Base-by-base conservation (phyloP, 2,329 filamentous ascomycete genomes). In the Cladosporium halotolerans region DNA sequence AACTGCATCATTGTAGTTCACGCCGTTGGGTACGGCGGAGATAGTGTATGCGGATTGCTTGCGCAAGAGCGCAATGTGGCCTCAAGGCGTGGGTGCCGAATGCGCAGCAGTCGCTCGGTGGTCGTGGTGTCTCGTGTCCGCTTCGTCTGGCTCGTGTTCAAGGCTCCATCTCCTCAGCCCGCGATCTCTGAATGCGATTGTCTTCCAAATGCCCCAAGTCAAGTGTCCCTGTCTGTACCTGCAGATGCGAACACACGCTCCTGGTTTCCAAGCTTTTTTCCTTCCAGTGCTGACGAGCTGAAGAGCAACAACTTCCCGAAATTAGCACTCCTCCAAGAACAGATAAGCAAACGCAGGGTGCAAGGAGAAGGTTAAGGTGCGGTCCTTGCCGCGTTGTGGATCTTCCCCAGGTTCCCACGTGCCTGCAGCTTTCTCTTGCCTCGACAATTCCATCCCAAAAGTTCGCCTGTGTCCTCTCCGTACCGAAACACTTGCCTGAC, bases 1-100 rank as follows among this genome's bases (percentile, higher is more conserved):
- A 92, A 90, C 71, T 96, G 91, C 89, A 96, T 74, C 55, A 58
- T 93, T 62, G 63, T 55, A 61, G 63, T 64, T 8, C 39, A 28
- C 23, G 23, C 23, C 23, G 23, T 28, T 28, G 7, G 23, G 7
- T 28, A 28, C 23, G 23, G 23, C 23, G 23, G 23, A 28, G 4
- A 28, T 28, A 7, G 23, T 28, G 23, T 28, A 28, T 28, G 23
- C 23, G 23, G 4, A 28, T 7, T 28, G 23, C 23, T 28, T 7
- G 23, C 23, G 23, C 23, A 28, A 28, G 23, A 28, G 23, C 23
- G 23, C 23, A 28, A 28, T 28, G 3, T 28, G 23, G 23, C 23
- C 23, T 28, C 23, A 28, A 28, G 23, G 23, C 23, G 23, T 28
- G 23, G 23, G 23, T 28, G 23, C 23, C 23, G 23, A 28, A 28